Evolutionary conservation across 768 basidiomycete species (phyloP).

Genomic region (Termitomyces sp.): DNA sequence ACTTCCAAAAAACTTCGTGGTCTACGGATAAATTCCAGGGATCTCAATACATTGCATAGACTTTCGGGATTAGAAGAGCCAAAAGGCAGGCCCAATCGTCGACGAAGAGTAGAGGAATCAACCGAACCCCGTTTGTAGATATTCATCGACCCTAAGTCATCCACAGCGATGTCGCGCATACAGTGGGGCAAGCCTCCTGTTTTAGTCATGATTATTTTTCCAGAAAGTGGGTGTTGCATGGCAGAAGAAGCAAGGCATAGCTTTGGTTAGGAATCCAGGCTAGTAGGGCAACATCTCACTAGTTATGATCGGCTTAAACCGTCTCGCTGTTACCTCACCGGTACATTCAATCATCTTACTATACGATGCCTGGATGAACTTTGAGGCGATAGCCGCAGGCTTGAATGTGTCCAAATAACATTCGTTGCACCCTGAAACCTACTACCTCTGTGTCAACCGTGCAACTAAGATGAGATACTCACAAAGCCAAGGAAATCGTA

Average conservation of each 20-base stretch:
- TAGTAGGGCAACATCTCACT: constrained; percentile 3
- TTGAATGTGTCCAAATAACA: not conserved
- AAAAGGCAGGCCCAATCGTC: constrained; percentile 43
- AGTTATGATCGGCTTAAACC: not conserved
- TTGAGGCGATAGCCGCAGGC: not conserved
- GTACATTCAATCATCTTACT: not conserved
- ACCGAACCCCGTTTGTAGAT: constrained; percentile 47
- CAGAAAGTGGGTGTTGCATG: constrained; percentile 46
- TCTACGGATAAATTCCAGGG: constrained; percentile 26
- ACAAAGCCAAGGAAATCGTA: not conserved
- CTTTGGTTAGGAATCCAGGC: constrained; percentile 37
- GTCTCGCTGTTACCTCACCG: not conserved
- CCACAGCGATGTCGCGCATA: constrained; percentile 43
- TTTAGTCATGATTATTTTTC: constrained; percentile 54
- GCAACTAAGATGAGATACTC: not conserved
- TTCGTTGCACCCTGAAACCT: not conserved
- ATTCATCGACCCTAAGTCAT: constrained; percentile 34
- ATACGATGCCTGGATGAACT: not conserved
- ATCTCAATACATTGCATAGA: not conserved
- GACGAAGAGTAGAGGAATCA: constrained; percentile 52
- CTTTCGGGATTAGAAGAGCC: not conserved
- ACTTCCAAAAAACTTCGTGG: constrained; percentile 57
- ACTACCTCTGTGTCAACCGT: not conserved
- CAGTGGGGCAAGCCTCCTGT: constrained; percentile 49
- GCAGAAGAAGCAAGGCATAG: constrained; percentile 43